A percentile compares a stretch with the other conserved stretches of the same genome.
These are phyloP conservation scores for Aspergillus pseudonomiae DNA, from an alignment of 2,329 filamentous ascomycete species.

Conservation along the genomic window DNA sequence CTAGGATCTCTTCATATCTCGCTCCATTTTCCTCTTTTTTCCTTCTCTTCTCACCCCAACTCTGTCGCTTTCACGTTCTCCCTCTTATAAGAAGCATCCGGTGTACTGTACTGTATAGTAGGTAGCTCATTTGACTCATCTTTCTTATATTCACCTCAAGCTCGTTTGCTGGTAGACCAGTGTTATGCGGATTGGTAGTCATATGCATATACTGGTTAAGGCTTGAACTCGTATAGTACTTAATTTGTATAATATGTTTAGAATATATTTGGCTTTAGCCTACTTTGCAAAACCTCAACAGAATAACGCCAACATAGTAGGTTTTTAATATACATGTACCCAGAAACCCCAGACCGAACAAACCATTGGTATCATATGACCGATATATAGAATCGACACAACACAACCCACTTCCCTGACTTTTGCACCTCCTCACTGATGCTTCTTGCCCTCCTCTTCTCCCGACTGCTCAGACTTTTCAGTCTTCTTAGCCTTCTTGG, in stretches of 20 bases:
- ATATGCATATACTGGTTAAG: background rate
- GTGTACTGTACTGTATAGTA: constrained; percentile 35
- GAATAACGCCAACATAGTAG: background rate
- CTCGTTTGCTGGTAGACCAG: background rate
- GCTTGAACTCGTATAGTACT: background rate
- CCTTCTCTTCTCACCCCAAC: constrained; percentile 11
- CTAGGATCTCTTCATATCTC: constrained; percentile 24
- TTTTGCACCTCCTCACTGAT: constrained; percentile 10
- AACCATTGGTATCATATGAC: constrained; percentile 9
- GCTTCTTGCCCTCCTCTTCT: constrained; percentile 25
- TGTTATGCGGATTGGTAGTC: background rate
- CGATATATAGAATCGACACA: background rate
- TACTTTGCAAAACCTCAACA: background rate
- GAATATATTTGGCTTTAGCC: background rate
- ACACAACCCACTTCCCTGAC: background rate
- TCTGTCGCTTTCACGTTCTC: constrained; percentile 7
- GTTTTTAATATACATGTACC: background rate
- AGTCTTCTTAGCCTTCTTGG: constrained; percentile 21
- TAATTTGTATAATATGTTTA: background rate
- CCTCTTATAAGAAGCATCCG: constrained; percentile 13
- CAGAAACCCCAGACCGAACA: constrained; percentile 3
- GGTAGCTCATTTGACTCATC: constrained; percentile 13
- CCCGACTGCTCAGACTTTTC: constrained; percentile 17
- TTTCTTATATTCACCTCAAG: background rate
- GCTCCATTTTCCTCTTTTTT: constrained; percentile 4